phyloP scores from a whole-genome alignment of 306 rosid species.

The Purshia tridentata region DNA sequence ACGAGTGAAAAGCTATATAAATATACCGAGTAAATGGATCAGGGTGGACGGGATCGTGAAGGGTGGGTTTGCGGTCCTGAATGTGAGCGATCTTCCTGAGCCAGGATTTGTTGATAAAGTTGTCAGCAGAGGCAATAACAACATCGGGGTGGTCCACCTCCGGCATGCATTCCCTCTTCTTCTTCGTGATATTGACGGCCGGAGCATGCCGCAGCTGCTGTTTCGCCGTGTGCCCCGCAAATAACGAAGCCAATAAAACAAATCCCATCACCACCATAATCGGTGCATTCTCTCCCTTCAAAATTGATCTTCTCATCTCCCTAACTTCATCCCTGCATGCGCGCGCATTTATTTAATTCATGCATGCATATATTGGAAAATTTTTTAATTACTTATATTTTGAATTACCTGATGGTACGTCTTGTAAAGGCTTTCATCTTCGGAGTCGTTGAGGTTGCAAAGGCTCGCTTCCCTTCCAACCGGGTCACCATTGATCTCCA shows the following conservation, averaged over 20 bases:
- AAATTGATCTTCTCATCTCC: too few relatives aligned
- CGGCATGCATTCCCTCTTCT: slow-evolving; percentile 21
- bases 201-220: slow-evolving; percentile 40
- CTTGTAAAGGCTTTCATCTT: slow-evolving; percentile 14
- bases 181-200: slow-evolving; percentile 14
- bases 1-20: too few relatives aligned
- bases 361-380: too few relatives aligned
- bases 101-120: slow-evolving; percentile 33
- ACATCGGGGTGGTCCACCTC: slow-evolving; percentile 32
- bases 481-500: slow-evolving; percentile 26
- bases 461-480: slow-evolving; percentile 16
- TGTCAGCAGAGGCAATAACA: slow-evolving; percentile 23
- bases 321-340: too few relatives aligned
- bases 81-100: slow-evolving; percentile 35
- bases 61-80: slow-evolving; percentile 13
- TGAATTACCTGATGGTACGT: background rate
- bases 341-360: too few relatives aligned
- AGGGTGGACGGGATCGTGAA: slow-evolving; percentile 20
- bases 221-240: slow-evolving; percentile 16
- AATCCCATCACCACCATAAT: slow-evolving; percentile 20
- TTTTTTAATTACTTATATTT: too few relatives aligned
- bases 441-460: slow-evolving; percentile 24
- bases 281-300: slow-evolving; percentile 17
- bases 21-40: slow-evolving; percentile 31
- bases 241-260: slow-evolving; percentile 3